Base-by-base conservation (phyloP, 192 early-diverging fungal genomes). In the Podila verticillata region DNA sequence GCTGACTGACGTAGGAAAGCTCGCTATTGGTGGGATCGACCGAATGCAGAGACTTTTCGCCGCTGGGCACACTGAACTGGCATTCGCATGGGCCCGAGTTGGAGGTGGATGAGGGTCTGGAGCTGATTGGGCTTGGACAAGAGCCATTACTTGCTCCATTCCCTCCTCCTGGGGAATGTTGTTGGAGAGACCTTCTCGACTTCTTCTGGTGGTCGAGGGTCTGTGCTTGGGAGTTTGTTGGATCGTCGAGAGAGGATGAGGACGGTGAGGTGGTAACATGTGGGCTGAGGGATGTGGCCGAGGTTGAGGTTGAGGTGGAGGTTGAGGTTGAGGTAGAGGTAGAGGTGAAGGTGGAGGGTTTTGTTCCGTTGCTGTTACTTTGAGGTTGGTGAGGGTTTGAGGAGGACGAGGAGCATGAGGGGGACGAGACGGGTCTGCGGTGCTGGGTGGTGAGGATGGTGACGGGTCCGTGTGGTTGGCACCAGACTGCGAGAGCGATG, bases 401-500 rank as follows among this genome's bases (percentile, higher is more conserved):
- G 22, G 58, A 7, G 30, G 57, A 28, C 4, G 57, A 29, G 57
- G 1, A 5, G 48, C 51, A 44, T 44, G 39, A 44, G 39, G 60
- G 47, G 35, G 61, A 63, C 13, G 69, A 61, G 20, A 58, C 13
- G 17, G 75, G 70, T n/a, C 77, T 70, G 60, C 77, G 70, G 54
- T 80, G 77, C 32, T 80, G 77, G 8, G 77, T 80, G 22, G 70
- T 80, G 70, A 80, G 77, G 70, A 80, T 72, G n/a, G 77, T 80
- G 44, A 68, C 77, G n/a, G 77, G 77, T 8, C 77, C 77, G 57
- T 80, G 77, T 48, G 77, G 66, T 22, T 80, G 77, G 49, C 77
- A 80, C 70, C 77, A 80, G 66, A 80, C 77, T 12, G 77, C 77
- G 32, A 80, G 70, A 15, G 77, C 77, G 64, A 80, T 80, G 44